Base-by-base conservation (phyloP, 2,329 filamentous ascomycete genomes). In the Aspergillus uvarum region DNA sequence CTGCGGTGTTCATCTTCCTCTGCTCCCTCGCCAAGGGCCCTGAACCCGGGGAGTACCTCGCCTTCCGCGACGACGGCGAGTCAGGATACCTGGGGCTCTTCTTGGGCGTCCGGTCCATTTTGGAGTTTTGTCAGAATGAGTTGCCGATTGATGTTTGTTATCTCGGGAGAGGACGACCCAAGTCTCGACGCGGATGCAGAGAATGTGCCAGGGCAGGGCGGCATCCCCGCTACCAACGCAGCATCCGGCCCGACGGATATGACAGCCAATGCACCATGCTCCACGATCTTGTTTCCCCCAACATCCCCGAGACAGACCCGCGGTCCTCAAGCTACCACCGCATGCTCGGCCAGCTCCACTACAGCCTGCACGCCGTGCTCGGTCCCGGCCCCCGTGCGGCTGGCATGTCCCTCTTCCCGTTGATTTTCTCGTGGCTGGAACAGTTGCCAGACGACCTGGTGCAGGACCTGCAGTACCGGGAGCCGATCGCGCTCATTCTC, bases 351-450 rank as follows among this genome's bases (percentile, higher is more conserved):
- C 29, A 32, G 12, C 50, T 51, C 3, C 0, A 32, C 2, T 11
- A 32, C 3, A 51, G 50, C n/a, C 50, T 51, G 14, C 7, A 32
- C 29, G 4, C 10, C 14, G 10, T 21, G 2, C 29, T 51, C 29
- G n/a, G 29, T 4, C 22, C 48, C 1, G 47, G 29, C 5, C 12
- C 47, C 5, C 49, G 31, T 14, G 48, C 8, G 2, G 19, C n/a
- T 32, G 14, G 6, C 1, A 19, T 22, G 26, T 19, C 29, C 3
- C 19, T 58, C 4, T 60, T 42, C 29, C 63, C 63, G 4, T 38
- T 32, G 0, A 47, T 65, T 12, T 65, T 63, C 11, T 50, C 53
- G 16, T 65, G 63, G 61, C 35, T 65, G 19, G 59, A 64, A 11
- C 60, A 3, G 14, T 35, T 63, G 3, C 64, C 64, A 0, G 53